A percentile compares a stretch with the other conserved stretches of the same genome.
Conservation (phyloP, 1,284 basidiomycete genomes). For the Ustilago loliicola region DNA sequence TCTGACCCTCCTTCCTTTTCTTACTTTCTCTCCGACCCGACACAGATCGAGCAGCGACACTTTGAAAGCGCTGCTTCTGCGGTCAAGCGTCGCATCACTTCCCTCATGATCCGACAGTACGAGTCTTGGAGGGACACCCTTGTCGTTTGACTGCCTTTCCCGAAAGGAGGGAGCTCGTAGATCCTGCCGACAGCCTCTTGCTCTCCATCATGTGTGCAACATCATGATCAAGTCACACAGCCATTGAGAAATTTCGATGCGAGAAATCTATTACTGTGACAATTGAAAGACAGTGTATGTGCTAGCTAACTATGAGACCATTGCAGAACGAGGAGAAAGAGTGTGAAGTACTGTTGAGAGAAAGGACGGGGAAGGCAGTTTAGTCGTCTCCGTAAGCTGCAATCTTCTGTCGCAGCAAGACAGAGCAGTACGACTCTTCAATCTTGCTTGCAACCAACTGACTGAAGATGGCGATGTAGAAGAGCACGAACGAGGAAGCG, state of each 20-base stretch:
- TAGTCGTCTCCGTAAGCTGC: conserved; percentile 24
- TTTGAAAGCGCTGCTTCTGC: conserved; percentile 82
- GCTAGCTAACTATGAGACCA: conserved; percentile 2
- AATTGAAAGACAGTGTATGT: conserved; percentile 16
- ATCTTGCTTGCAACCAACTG: conserved; percentile 37
- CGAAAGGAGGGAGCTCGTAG: neutral
- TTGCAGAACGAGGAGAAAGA: neutral
- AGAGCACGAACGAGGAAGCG: conserved; percentile 33
- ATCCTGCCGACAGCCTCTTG: neutral
- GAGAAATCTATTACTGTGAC: conserved; percentile 13
- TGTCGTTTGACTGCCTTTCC: conserved; percentile 22
- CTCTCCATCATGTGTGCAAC: neutral
- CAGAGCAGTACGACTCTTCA: conserved; percentile 33
- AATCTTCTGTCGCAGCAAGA: conserved; percentile 26
- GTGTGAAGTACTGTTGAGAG: neutral
- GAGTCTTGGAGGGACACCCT: conserved; percentile 60
- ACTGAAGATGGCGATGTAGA: conserved; percentile 38
- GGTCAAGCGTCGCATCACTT: conserved; percentile 86
- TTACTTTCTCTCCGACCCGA: neutral
- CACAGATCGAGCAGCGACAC: conserved; percentile 80
- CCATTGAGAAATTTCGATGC: neutral
- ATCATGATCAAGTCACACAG: neutral
- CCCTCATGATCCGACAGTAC: conserved; percentile 74
- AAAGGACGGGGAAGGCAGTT: neutral
- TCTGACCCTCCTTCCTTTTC: neutral